Evolutionary conservation across 1,284 basidiomycete species (phyloP).

Genomic region (Ganoderma boninense): DNA sequence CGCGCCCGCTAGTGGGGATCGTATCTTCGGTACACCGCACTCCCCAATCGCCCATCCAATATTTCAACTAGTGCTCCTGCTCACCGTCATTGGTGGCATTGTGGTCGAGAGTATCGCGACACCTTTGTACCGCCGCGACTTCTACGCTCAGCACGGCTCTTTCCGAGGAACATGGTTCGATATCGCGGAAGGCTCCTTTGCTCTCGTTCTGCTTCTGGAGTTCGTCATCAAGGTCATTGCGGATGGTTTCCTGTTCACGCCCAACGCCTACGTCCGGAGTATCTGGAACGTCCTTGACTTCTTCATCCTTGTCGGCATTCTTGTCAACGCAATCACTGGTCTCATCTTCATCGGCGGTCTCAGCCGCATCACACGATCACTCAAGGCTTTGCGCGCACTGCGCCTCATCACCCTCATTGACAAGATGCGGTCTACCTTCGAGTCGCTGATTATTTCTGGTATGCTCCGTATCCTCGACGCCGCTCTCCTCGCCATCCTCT

Average conservation of each 20-base stretch:
- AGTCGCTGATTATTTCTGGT: slow-evolving; percentile 92
- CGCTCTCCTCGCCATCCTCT: slow-evolving; percentile 90
- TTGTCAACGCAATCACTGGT: slow-evolving; percentile 85
- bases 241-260: slow-evolving; percentile 92
- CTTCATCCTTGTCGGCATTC: slow-evolving; percentile 82
- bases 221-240: slow-evolving; percentile 93
- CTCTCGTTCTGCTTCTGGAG: slow-evolving; percentile 82
- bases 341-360: slow-evolving; percentile 85
- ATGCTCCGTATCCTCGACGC: slow-evolving; percentile 90
- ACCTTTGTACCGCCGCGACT: slow-evolving; percentile 85
- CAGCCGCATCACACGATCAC: slow-evolving; percentile 83
- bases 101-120: slow-evolving; percentile 89
- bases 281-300: slow-evolving; percentile 96
- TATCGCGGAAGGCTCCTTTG: slow-evolving; percentile 82
- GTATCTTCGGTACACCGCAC: slow-evolving; percentile 81
- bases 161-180: slow-evolving; percentile 88
- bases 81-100: slow-evolving; percentile 86
- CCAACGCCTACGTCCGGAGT: slow-evolving; percentile 92
- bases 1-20: slow-evolving; percentile 84
- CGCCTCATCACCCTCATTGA: slow-evolving; percentile 91
- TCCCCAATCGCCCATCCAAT: slow-evolving; percentile 73
- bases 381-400: slow-evolving; percentile 92
- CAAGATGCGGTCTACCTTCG: slow-evolving; percentile 90
- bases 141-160: slow-evolving; percentile 69
- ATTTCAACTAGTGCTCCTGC: slow-evolving; percentile 81